Base-by-base conservation (phyloP, 2,329 filamentous ascomycete genomes). In the Cladophialophora yegresii region DNA sequence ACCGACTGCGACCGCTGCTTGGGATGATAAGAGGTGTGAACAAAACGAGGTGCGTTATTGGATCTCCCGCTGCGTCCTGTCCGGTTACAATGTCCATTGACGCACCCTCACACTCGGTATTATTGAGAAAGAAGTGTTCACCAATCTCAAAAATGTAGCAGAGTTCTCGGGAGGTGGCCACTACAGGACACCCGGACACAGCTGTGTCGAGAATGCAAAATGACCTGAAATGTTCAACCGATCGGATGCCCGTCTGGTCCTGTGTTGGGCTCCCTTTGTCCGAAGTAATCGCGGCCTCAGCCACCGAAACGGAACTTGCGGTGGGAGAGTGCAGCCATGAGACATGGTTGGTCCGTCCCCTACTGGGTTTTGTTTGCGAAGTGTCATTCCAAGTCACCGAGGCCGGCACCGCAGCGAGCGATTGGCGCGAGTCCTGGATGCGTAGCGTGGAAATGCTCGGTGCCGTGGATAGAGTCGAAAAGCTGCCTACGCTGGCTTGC, bases 161-260 rank as follows among this genome's bases (percentile, higher is more conserved):
- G 23, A 73, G 61, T 58, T 71, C 64, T 23, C 70, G 64, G 6
- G 71, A 73, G 10, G 69, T 69, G 8, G 68, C 71, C 9, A 68
- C 63, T 9, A 72, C 69, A n/a, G 71, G 70, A 26, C 65, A 69
- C 3, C 69, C 67, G 32, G 66, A 60, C 16, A 66, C 23, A 10
- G 61, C 69, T 10, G 70, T 68, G 47, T 71, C 67, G 7, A 74
- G 62, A 36, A 75, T 67, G 50, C 72, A 73, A 58, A 74, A 74
- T 8, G 66, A 71, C 51, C 62, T 70, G 63, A 75, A 73, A 58
- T 75, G 71, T 20, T 72, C 69, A 3, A 74, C 69, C 20, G 63
- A 53, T 23, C 36, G 54, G 23, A 49, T 30, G 12, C 40, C 58
- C 23, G 43, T 36, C 26, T 13, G 30, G 16, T 43, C 50, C 40